Evolutionary conservation across 352 stramenopile genomes (phyloP), one percentile per base, ranked within the genome.

Genomic region (Phytopythium mirpurense): DNA sequence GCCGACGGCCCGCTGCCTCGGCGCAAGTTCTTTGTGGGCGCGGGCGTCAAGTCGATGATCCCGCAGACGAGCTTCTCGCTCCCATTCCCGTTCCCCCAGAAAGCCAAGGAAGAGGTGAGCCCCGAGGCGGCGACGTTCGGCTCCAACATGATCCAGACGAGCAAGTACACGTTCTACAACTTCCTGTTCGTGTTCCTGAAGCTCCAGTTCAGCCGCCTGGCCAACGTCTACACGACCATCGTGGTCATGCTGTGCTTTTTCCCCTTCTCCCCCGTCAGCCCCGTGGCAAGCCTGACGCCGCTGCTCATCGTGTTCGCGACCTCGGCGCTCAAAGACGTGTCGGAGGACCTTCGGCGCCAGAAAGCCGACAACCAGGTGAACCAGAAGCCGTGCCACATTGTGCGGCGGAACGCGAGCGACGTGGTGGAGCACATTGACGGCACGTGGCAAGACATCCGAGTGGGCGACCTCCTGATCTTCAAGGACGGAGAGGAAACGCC

Each of bases 151-250:
- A 89, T 96, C 31, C 58, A 73, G 34, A 93, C 85, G 52, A 95
- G 83, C 77, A 94, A 95, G 80, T 96, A 96, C 70, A 96, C 86
- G 35, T 80, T 82, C 59, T 95, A 90, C 78, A 96, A 95, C 69
- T 96, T 96, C 52, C 63, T 83, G 57, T 93, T 92, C 53, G 78
- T 95, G 24, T 95, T 94, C 29, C 63, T 96, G 41, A 90, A 92
- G 68, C 91, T 94, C 77, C 86, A 96, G 63, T 96, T 96, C 63
- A 93, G 82, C 55, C 82, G 86, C 44, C 68, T 96, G 16, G 86
- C 86, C 18, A 96, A 96, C 51, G 61, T 95, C 29, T 96, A 95
- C 66, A 95, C 86, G 52, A 93, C 82, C 11, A 93, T 96, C 35
- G 79, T 96, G 27, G 83, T 95, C 29, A 80, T 74, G 54, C 57